These are phyloP conservation scores for Jacaranda copaia DNA, from an alignment of 257 asterid genomes.

Conservation along the genomic window DNA sequence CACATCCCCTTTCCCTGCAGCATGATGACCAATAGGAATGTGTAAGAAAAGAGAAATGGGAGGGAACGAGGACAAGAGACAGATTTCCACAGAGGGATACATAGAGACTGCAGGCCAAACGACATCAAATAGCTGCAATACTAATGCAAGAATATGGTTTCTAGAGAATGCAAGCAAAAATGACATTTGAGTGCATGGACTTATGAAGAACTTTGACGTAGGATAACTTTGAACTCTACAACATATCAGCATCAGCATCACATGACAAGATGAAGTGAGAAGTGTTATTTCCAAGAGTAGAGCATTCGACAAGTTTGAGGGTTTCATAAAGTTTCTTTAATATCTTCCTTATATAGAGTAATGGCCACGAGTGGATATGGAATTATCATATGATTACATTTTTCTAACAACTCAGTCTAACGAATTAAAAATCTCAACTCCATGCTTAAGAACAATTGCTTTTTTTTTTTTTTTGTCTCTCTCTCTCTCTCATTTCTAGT, in stretches of 20 bases:
- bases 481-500: not conserved
- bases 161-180: not conserved
- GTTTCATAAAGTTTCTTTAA: not conserved
- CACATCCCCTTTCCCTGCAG: slow-evolving; percentile 66
- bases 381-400: slow-evolving; percentile 1
- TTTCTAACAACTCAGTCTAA: not conserved
- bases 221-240: not conserved
- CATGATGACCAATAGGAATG: slow-evolving; percentile 35
- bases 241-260: not conserved
- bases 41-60: not conserved
- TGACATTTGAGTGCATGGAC: not conserved
- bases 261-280: not conserved
- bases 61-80: not conserved
- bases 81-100: slow-evolving; percentile 5
- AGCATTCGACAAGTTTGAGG: not conserved
- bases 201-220: not conserved
- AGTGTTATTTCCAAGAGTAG: not conserved
- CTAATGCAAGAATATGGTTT: slow-evolving; percentile 10
- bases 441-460: not conserved
- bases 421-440: not conserved
- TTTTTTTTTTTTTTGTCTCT: too few species aligned
- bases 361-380: not conserved
- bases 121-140: not conserved
- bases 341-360: slow-evolving; percentile 9
- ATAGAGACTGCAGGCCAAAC: not conserved